phyloP scores from a whole-genome alignment of 2,329 filamentous ascomycete genomes.

The Plenodomus tracheiphilus region DNA sequence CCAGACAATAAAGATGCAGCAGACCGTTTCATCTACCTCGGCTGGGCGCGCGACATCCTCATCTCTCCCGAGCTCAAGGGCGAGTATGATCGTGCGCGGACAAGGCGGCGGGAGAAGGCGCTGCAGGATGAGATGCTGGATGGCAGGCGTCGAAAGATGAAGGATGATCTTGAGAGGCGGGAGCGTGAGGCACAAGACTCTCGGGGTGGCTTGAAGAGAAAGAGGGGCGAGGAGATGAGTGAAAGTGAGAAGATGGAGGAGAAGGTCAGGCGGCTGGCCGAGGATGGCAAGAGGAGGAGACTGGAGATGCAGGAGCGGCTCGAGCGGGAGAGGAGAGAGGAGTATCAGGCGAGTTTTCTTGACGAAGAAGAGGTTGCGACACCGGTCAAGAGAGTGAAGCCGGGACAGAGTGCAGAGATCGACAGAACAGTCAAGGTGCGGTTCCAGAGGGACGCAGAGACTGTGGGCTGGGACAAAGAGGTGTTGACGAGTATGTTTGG shows the following conservation, averaged over 20 bases:
- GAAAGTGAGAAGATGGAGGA: constrained; percentile 64
- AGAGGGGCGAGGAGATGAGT: constrained; percentile 49
- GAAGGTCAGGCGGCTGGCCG: constrained; percentile 50
- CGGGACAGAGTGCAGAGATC: constrained; percentile 52
- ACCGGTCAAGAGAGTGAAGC: constrained; percentile 11
- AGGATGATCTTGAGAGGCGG: constrained; percentile 80
- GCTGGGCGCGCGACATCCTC: constrained; percentile 84
- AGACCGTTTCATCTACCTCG: constrained; percentile 81
- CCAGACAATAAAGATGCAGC: constrained; percentile 63
- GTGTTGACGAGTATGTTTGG: constrained; percentile 53
- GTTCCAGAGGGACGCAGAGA: constrained; percentile 54
- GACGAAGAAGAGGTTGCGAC: constrained; percentile 40
- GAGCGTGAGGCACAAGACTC: constrained; percentile 58
- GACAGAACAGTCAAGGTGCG: constrained; percentile 63
- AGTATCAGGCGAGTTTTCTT: constrained; percentile 46
- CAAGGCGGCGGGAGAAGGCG: constrained; percentile 70
- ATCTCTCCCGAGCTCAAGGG: constrained; percentile 70
- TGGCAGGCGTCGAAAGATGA: constrained; percentile 72
- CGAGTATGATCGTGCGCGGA: constrained; percentile 76
- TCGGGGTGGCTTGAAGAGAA: constrained; percentile 43
- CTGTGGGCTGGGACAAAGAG: constrained; percentile 52
- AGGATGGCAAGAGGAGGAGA: constrained; percentile 56
- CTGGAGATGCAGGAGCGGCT: constrained; percentile 59
- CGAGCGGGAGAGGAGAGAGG: constrained; percentile 56
- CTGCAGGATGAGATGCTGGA: constrained; percentile 74